phyloP scores from a whole-genome alignment of 176 grass and related monocot species.

The Hyparrhenia diplandra region DNA sequence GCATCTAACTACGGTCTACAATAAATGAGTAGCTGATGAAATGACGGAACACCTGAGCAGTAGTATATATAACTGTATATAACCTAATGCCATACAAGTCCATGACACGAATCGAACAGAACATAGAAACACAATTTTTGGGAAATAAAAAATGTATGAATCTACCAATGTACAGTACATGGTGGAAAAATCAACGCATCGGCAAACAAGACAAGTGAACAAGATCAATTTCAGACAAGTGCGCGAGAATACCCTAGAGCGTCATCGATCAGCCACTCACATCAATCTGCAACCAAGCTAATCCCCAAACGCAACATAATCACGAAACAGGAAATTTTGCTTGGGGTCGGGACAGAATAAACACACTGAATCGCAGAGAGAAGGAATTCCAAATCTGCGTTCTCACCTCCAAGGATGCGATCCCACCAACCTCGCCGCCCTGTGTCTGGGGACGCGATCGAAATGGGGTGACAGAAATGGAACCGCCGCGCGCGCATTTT shows the following conservation, averaged over 20 bases:
- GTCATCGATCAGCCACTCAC: no score
- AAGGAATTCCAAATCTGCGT: background rate
- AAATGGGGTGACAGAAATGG: conserved; percentile 2
- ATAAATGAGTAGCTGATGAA: background rate
- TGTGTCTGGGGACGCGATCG: background rate
- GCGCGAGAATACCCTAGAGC: background rate
- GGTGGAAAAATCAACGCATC: background rate
- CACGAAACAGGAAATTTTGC: background rate
- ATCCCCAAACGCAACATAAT: background rate
- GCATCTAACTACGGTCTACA: background rate
- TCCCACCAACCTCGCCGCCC: background rate
- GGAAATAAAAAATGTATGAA: background rate
- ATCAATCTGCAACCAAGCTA: background rate
- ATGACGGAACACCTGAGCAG: background rate
- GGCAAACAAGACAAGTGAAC: background rate
- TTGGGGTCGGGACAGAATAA: background rate
- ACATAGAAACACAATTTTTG: background rate
- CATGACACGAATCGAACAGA: background rate
- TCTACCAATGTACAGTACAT: background rate
- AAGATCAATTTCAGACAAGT: background rate
- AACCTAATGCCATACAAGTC: background rate
- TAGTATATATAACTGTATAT: background rate
- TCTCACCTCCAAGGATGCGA: conserved; percentile 13
- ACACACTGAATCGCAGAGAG: background rate
- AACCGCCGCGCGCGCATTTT: background rate